Base-by-base conservation (phyloP, 2,329 filamentous ascomycete genomes). In the Cadophora luteo-olivacea region DNA sequence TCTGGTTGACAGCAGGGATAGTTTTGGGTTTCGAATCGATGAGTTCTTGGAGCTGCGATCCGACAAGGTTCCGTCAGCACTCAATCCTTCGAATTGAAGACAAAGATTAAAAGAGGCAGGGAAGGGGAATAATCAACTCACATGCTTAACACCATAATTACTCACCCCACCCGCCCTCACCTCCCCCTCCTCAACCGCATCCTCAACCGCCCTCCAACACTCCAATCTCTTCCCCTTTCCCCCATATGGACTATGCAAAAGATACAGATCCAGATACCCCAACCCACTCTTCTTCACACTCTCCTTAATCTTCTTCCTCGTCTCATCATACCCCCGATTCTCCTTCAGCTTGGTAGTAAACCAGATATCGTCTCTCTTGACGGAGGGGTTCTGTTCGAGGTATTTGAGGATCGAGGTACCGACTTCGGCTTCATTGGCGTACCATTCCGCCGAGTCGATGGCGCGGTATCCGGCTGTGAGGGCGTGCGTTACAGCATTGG, bases 211-310 rank as follows among this genome's bases (percentile, higher is more conserved):
- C 73, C 82, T 85, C 92, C 92, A 96, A 75, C 90, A 92, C 48
- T 91, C 89, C 63, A 91, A 78, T 4, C 92, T 84, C 8, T 87
- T 89, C 73, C 86, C 79, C 74, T 84, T 88, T 0, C 92, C 92
- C 6, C 92, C 92, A 73, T 93, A 93, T 0, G 92, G 93, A 60
- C 89, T 91, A 76, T 96, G 93, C 66, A 96, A 82, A 12, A 97
- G 82, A 78, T 95, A 94, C 55, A 96, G 79, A 75, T 96, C 92
- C 66, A 95, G 87, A 78, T 94, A 94, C 0, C 88, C 91, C 36
- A 94, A 80, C 0, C 88, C 90, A 29, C 87, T 89, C 66, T 86
- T 85, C 58, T 87, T 84, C 4, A 94, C 83, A 36, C 87, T 91
- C 76, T 86, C 78, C 70, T 84, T 87, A 71, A 96, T 92, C 0